phyloP scores from a whole-genome alignment of 2,329 filamentous ascomycete species.

The Sphaerulina populicola region DNA sequence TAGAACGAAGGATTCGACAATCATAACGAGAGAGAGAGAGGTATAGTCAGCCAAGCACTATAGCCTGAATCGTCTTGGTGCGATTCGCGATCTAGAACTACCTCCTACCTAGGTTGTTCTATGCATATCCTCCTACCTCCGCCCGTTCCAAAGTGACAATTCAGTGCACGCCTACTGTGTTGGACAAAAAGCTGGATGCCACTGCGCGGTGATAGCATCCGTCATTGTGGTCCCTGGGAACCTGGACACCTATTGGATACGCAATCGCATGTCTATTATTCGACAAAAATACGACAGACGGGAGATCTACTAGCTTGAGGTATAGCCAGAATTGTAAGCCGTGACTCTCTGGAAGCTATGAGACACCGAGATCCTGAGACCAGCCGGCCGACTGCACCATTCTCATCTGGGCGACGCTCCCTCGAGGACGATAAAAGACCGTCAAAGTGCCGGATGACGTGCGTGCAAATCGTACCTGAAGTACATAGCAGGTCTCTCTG shows the following conservation, averaged over 20 bases:
- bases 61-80: background rate
- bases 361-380: background rate
- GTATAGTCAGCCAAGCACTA: background rate
- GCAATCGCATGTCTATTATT: background rate
- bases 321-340: background rate
- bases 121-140: too few relatives aligned
- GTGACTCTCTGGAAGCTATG: background rate
- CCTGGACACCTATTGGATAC: too few relatives aligned
- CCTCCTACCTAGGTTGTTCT: background rate
- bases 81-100: background rate
- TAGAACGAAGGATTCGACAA: background rate
- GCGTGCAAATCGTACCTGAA: background rate
- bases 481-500: background rate
- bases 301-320: background rate
- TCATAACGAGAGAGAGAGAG: background rate
- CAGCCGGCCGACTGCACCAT: background rate
- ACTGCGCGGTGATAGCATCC: too few relatives aligned
- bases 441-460: background rate
- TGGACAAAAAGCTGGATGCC: too few relatives aligned
- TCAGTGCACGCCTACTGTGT: background rate
- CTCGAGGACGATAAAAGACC: background rate
- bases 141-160: background rate
- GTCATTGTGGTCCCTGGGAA: too few relatives aligned
- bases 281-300: background rate
- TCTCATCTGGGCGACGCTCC: background rate